Evolutionary conservation across 2,329 filamentous ascomycete genomes (phyloP).

Genomic region (Stemphylium vesicarium): DNA sequence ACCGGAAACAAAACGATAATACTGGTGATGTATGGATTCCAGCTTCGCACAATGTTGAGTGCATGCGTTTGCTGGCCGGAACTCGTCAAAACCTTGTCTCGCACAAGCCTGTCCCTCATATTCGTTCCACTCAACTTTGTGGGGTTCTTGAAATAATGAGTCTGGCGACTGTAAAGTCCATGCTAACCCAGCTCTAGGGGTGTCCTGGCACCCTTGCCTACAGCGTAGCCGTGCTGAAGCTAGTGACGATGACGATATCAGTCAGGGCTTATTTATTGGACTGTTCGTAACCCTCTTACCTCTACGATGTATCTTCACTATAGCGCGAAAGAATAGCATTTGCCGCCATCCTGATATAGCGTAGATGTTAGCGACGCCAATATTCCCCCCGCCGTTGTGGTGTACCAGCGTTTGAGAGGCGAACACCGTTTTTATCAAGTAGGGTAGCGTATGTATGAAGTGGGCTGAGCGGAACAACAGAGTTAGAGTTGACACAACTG

Average conservation of each 20-base stretch:
- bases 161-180: not conserved
- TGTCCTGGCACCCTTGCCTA: not conserved
- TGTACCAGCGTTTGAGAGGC: not conserved
- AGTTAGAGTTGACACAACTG: too few species aligned
- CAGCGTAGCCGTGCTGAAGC: not conserved
- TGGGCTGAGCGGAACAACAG: too few species aligned
- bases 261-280: not conserved
- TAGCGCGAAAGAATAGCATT: not conserved
- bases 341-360: not conserved
- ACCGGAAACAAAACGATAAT: not conserved
- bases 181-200: not conserved
- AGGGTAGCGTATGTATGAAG: too few species aligned
- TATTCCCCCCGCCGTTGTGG: not conserved
- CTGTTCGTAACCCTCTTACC: not conserved
- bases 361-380: not conserved
- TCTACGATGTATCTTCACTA: not conserved
- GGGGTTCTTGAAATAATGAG: not conserved
- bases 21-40: not conserved
- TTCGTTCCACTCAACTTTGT: not conserved
- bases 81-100: not conserved
- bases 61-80: not conserved
- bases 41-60: not conserved
- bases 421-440: too few species aligned
- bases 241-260: not conserved
- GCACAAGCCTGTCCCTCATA: not conserved